Evolutionary conservation across 208 protist species (phyloP), one percentile per base, ranked within the genome.

Genomic region (Herpetomonas tarakana): DNA sequence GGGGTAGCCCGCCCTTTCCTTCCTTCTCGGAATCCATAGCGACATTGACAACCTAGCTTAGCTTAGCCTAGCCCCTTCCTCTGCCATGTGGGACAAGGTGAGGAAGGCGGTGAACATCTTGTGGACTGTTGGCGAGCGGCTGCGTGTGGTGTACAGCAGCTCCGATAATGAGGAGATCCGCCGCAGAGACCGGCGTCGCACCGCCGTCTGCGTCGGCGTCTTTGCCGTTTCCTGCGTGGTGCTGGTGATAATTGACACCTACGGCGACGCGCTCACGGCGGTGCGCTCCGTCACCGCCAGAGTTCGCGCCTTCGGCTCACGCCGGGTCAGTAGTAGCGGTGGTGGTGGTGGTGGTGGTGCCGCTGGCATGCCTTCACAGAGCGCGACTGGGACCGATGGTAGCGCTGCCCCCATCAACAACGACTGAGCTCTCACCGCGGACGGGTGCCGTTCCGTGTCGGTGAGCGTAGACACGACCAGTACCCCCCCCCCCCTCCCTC

Each of bases 131-230:
- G 86, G 86, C 18, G 74, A 78, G 22, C 71, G 77, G 18, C 72
- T 92, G 16, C 76, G 86, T n/a, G 27, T 72, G 0, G 86, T 86
- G 18, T 92, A 92, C 72, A 82, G 82, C 62, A 78, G 68, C 28
- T 81, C 81, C 53, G 83, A 82, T 55, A 88, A 74, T 46, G 74
- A 71, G 21, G 56, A 83, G 31, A 74, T 78, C 45, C 68, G 81
- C 18, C 57, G 62, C 9, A 61, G 52, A 24, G 86, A 92, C 58
- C 45, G 61, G 0, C 55, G 71, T n/a, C 67, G 65, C 3, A 92
- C 86, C 0, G 30, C 68, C 18, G 44, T 85, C 24, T 68, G 81
- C 11, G 61, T 72, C 0, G 57, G 58, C 25, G 58, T 54, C 19
- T 92, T 92, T 61, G 41, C 45, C 6, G 44, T 53, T 0, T 52